These are phyloP conservation scores for Suhomyces sp. DNA, from an alignment of 805 yeast species.

Conservation along the genomic window DNA sequence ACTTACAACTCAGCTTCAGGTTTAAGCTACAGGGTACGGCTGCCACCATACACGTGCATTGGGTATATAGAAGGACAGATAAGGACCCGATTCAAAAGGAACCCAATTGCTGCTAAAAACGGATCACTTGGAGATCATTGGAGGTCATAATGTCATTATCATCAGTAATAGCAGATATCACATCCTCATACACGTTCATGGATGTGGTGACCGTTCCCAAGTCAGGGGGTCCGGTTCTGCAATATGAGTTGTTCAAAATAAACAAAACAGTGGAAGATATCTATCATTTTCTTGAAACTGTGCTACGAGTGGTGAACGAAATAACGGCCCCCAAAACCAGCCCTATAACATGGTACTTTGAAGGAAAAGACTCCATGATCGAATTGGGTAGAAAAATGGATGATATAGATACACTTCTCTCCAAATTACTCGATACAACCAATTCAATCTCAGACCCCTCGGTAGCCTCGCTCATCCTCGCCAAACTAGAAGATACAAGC, in stretches of 20 bases:
- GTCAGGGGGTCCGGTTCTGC: constrained; percentile 10
- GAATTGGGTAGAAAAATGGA: constrained; percentile 20
- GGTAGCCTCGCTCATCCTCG: constrained; percentile 14
- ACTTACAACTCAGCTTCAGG: too few relatives aligned
- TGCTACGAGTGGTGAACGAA: constrained; percentile 7
- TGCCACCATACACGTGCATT: too few relatives aligned
- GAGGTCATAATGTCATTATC: too few relatives aligned
- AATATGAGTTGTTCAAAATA: constrained; percentile 27
- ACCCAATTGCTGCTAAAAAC: too few relatives aligned
- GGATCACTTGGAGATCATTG: too few relatives aligned
- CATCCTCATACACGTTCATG: constrained; percentile 4
- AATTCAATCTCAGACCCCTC: constrained; percentile 3
- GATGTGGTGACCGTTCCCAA: constrained; percentile 4
- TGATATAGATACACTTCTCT: constrained; percentile 25
- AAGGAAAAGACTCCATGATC: constrained; percentile 20
- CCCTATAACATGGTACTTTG: constrained; percentile 21
- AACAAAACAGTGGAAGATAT: constrained; percentile 30
- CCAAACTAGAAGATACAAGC: constrained; percentile 26
- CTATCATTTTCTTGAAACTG: constrained; percentile 21
- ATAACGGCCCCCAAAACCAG: neutral
- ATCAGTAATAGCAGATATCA: too few relatives aligned
- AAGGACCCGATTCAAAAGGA: too few relatives aligned
- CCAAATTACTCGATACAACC: constrained; percentile 16
- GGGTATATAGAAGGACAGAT: too few relatives aligned
- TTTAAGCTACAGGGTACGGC: too few relatives aligned